Evolutionary conservation across 352 stramenopile genomes (phyloP), one percentile per base, ranked within the genome.

Genomic region (Thraustochytrium sp.): DNA sequence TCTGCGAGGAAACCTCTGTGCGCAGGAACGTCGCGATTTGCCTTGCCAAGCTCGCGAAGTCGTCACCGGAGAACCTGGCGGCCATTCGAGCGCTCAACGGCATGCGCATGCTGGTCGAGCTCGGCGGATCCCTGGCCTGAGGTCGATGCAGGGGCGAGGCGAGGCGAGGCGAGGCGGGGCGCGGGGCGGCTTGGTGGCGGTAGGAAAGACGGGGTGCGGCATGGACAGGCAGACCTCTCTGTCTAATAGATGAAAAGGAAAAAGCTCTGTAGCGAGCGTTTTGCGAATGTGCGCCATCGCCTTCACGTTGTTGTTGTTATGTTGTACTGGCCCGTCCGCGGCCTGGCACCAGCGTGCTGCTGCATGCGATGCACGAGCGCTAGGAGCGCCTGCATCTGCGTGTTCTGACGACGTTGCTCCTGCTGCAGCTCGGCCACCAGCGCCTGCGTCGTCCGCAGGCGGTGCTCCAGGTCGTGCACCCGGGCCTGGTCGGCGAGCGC

Each of bases 21-120:
- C 68, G 68, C 23, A 80, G 63, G 51, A 80, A 80, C 31, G 44
- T 64, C 23, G 68, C 68, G 13, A 63, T 80, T 18, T 2, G 68
- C 53, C 26, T 80, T 8, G 68, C 68, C 34, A 80, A 80, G 68
- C 48, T 64, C 5, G 68, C 68, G 1, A 80, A 63, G 68, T 61
- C 68, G 5, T 21, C 34, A 8, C 37, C 46, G 29, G 68, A 72
- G 26, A 80, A 80, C 31, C 23, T 80, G 42, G 68, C 34, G 23
- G 31, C 37, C 0, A 63, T 80, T 16, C 68, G 68, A 11, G 34
- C 68, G 8, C 49, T 80, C 9, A 46, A 53, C n/a, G 68, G 68
- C 1, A 80, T 80, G 68, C 34, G 40, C 1, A 80, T 80, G 68
- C 68, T 80, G 0, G 0, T 80, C n/a, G 68, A 80, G 49, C 68